Percentiles rank a stretch among this genome's conserved stretches.
These are phyloP conservation scores for Solanum lignicaule DNA, from an alignment of 257 asterid species.

Conservation along the genomic window DNA sequence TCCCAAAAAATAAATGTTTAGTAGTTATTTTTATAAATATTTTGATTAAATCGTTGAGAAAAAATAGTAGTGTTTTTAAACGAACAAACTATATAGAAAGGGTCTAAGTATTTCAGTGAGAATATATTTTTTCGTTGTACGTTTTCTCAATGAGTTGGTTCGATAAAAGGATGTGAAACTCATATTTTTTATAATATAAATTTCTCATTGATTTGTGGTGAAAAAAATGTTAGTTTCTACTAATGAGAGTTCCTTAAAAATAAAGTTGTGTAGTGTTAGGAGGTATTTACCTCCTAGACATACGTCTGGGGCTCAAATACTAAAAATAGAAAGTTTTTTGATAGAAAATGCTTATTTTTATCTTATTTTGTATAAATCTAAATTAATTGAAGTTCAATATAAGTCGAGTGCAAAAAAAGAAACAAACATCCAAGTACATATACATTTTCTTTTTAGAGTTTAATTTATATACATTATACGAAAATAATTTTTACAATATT, in stretches of 20 bases:
- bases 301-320: not conserved
- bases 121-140: not conserved
- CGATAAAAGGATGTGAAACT: not conserved
- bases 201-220: not conserved
- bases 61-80: not conserved
- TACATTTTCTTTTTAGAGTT: not conserved
- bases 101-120: not conserved
- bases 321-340: not conserved
- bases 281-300: not conserved
- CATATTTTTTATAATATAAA: not conserved
- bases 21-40: not conserved
- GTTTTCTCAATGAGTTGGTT: accelerated
- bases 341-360: not conserved
- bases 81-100: no score
- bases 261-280: not conserved
- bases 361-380: not conserved
- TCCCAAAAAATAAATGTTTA: not conserved
- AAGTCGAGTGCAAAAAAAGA: not conserved
- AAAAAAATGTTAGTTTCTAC: not conserved
- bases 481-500: not conserved
- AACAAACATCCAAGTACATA: not conserved
- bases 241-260: not conserved
- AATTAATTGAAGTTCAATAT: not conserved
- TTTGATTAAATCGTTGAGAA: not conserved
- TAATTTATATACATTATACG: not conserved